Evolutionary conservation across 2,329 filamentous ascomycete species (phyloP), one percentile per base, ranked within the genome.

Genomic region (Plectosphaerella cucumerina): DNA sequence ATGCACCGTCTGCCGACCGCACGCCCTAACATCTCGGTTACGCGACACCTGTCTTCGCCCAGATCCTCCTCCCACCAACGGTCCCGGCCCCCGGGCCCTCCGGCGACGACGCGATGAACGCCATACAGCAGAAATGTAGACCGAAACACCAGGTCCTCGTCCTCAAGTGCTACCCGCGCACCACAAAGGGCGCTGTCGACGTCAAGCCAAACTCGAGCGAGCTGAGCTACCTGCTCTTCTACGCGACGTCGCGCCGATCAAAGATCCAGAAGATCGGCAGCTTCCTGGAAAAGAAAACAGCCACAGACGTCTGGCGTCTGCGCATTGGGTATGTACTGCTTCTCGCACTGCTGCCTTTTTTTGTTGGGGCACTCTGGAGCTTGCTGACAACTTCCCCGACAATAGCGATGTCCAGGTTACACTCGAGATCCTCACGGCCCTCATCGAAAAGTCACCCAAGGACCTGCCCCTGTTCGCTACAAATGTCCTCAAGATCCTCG

Each of bases 131-230:
- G 63, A 84, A 77, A 70, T 85, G 82, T 70, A 90, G 93, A 54
- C 93, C 94, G 23, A 97, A 97, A 77, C 94, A 99, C 74, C 93
- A 97, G 80, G 89, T 97, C 60, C 78, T 97, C 55, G 87, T 97
- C 59, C 82, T 97, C 58, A 97, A 96, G 75, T 97, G 93, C 77
- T 99, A 97, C 70, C 94, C 94, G 39, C 87, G 88, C 60, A 92
- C 89, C 57, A 89, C 89, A 58, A 97, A 97, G 73, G 90, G 90
- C 48, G 86, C 89, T 56, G 87, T 92, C 66, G 90, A 96, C 63
- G 90, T 96, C 65, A 95, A 93, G 72, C 92, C 94, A 43, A 97
- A 97, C 71, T 90, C 90, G 59, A 96, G 90, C 72, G 94, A 99
- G 76, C 83, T 99, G 56, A 96, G 90, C 71, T 97, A 97, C 68